Percentiles rank a stretch among this genome's conserved stretches.
Conservation (phyloP, 1,284 basidiomycete genomes). For the Heliocybe sulcata region DNA sequence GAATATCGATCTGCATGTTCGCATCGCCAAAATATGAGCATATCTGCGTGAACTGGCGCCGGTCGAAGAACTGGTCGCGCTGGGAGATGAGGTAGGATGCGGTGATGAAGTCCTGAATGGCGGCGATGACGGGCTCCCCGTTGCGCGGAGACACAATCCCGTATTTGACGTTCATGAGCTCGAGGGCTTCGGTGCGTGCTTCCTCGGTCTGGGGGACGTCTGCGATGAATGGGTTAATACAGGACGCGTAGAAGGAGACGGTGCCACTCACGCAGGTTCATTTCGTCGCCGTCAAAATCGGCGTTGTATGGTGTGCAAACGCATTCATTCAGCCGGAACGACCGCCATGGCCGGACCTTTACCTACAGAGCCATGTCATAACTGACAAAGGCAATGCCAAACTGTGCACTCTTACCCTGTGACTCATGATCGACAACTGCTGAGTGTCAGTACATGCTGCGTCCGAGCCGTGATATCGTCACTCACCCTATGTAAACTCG, state of each 20-base stretch:
- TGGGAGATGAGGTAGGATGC: slow-evolving; percentile 94
- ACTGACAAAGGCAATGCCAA: neutral
- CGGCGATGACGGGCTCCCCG: slow-evolving; percentile 97
- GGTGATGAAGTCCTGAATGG: slow-evolving; percentile 98
- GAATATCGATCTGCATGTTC: slow-evolving; percentile 89
- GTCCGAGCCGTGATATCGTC: slow-evolving; percentile 3
- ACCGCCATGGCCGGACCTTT: slow-evolving; percentile 95
- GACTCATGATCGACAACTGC: slow-evolving; percentile 98
- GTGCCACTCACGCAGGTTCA: slow-evolving; percentile 85
- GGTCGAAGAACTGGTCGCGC: slow-evolving; percentile 91
- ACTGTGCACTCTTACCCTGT: slow-evolving; percentile 53
- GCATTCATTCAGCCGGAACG: slow-evolving; percentile 98
- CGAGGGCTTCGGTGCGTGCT: slow-evolving; percentile 93
- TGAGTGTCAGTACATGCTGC: slow-evolving; percentile 23
- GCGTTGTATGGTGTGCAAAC: slow-evolving; percentile 99
- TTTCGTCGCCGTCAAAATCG: slow-evolving; percentile 99
- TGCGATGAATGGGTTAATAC: slow-evolving; percentile 21
- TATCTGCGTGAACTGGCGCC: slow-evolving; percentile 94
- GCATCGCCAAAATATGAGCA: slow-evolving; percentile 95
- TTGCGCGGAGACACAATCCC: slow-evolving; percentile 97
- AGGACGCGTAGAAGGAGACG: neutral
- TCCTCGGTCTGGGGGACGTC: slow-evolving; percentile 99
- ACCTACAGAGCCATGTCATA: slow-evolving; percentile 47
- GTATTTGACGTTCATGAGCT: slow-evolving; percentile 97
- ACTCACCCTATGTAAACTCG: slow-evolving; percentile 87